Percentiles rank a stretch among this genome's conserved stretches.
Conservation (phyloP, 2,329 filamentous ascomycete genomes). For the Alternaria sp. region DNA sequence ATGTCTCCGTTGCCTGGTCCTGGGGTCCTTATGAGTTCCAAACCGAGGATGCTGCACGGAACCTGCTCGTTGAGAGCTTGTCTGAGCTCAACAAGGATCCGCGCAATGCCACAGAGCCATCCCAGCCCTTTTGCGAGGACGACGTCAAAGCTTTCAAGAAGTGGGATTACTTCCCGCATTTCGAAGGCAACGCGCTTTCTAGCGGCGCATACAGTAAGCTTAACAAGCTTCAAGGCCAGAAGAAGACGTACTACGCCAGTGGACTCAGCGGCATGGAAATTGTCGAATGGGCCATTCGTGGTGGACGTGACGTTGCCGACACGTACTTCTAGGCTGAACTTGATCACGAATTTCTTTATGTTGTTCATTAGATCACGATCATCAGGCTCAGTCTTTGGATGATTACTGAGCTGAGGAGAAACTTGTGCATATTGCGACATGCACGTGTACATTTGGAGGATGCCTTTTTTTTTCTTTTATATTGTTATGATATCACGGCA, state of each 20-base stretch:
- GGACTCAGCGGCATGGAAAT: slow-evolving; percentile 50
- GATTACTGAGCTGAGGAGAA: not conserved
- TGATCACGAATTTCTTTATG: not conserved
- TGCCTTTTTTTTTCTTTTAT: not conserved
- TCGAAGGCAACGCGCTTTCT: slow-evolving; percentile 37
- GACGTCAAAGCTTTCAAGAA: slow-evolving; percentile 48
- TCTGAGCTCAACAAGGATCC: slow-evolving; percentile 49
- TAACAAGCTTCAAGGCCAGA: slow-evolving; percentile 47
- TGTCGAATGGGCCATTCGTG: slow-evolving; percentile 49
- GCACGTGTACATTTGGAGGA: not conserved
- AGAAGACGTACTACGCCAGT: slow-evolving; percentile 50
- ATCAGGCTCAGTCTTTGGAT: not conserved
- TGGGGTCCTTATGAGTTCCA: slow-evolving; percentile 49
- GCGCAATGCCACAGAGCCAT: slow-evolving; percentile 35
- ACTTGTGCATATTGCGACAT: not conserved
- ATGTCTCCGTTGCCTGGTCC: slow-evolving; percentile 48
- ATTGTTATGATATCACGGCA: slow-evolving; percentile 5
- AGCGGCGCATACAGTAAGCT: slow-evolving; percentile 42
- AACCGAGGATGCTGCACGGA: slow-evolving; percentile 34
- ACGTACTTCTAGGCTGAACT: slow-evolving; percentile 37
- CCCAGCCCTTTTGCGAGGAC: slow-evolving; percentile 26
- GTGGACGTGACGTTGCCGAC: slow-evolving; percentile 47
- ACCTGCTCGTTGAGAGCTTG: slow-evolving; percentile 42
- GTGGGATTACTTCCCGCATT: slow-evolving; percentile 53
- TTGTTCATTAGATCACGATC: slow-evolving; percentile 3